Evolutionary conservation across 2,329 filamentous ascomycete genomes (phyloP), one percentile per base, ranked within the genome.

Genomic region (Fusarium sterilihyphosum): DNA sequence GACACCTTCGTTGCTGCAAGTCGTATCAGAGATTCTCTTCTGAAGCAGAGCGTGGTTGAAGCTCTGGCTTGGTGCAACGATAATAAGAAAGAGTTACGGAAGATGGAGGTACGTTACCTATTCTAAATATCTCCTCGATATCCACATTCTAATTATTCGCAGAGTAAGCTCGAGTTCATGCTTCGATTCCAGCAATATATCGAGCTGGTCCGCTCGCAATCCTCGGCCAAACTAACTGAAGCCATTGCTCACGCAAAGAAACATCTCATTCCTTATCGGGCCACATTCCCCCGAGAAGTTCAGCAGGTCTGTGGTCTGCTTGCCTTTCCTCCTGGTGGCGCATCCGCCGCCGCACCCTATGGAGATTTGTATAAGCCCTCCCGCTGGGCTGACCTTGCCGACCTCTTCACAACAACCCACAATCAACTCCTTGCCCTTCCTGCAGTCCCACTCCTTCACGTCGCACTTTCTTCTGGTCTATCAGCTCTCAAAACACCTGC

Each of bases 401-500:
- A 91, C 59, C 88, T 96, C 57, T 99, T 98, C 84, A 90, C 95
- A 73, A 87, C 89, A 70, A 97, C 95, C 4, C 94, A 98, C 84
- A 95, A 98, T 85, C 91, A 88, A 50, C 91, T 99, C 9, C 92
- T 98, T 73, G 92, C 92, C 22, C 89, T 99, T 2, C 95, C 96
- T 0, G 88, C 92, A 5, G 90, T 92, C 26, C 95, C 96, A 0
- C 89, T 98, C 24, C 90, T 99, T 33, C 94, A 98, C 83, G 93
- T 97, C 71, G 96, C 96, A 18, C 89, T 99, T 16, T 94, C 93
- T 2, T 95, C 95, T 0, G 96, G 96, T 13, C 89, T 99, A 16
- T 98, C 95, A 1, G 95, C 96, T 3, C 91, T 99, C 75, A 99
- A 99, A 83, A 98, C 96, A 2, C 96, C 96, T 0, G 92, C 94